Evolutionary conservation across 768 basidiomycete genomes (phyloP), one percentile per base, ranked within the genome.

Genomic region (Suillus plorans): DNA sequence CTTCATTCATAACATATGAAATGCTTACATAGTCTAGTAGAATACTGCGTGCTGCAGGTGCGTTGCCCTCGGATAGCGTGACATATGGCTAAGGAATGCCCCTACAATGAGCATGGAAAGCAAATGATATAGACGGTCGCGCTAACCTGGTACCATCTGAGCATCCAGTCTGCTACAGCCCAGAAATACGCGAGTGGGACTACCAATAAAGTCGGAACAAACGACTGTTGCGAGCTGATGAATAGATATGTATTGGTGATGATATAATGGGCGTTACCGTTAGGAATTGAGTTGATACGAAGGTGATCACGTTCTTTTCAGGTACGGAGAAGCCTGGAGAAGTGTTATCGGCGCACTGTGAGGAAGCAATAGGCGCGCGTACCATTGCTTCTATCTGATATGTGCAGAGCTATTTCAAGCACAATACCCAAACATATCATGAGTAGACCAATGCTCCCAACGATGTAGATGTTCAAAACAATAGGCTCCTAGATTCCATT

Each of bases 11-110:
- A 3, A 58, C 10, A 13, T n/a, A n/a, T 14, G 20, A 55, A 36
- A 20, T 58, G 66, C 85, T 58, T 68, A 89, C 87, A 73, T 91
- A 91, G 72, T 91, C 85, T 31, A 89, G 71, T 20, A 91, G 76
- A n/a, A 91, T 72, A 61, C 85, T 85, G 66, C 86, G 84, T 63
- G 86, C 79, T 1, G 89, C 87, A 2, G 77, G 72, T 1, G 83
- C 84, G 65, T 77, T 76, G 2, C 87, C 88, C 67, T 79, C 77
- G 20, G 84, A 80, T 34, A 91, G 74, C 7, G 81, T 74, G 6
- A 91, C 77, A 66, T 89, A 91, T 3, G 90, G 89, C 89, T 91
- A 64, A 39, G 12, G 18, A 64, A 37, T 9, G 18, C 4, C 57
- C 25, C 8, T 41, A 16, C 25, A 18, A 22, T 58, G 8, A 58